phyloP scores from a whole-genome alignment of 2,329 filamentous ascomycete genomes.

The Penicillium sp. region DNA sequence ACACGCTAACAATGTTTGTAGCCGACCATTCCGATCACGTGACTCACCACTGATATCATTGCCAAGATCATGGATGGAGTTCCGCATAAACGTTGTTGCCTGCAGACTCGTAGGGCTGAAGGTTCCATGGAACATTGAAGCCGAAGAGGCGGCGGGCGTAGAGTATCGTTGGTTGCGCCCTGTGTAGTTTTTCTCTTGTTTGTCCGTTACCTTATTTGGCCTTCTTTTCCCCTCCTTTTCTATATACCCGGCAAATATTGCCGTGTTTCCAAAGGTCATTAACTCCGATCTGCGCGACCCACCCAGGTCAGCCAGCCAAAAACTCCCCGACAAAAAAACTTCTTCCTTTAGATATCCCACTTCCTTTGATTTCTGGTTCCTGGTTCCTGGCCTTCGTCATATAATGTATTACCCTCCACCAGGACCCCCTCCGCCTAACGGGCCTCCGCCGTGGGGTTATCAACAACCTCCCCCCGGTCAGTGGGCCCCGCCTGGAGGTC shows the following conservation, averaged over 20 bases:
- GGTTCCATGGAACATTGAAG: background rate
- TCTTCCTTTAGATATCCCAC: constrained; percentile 3
- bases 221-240: no score
- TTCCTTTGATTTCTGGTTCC: background rate
- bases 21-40: background rate
- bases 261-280: background rate
- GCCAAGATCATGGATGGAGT: background rate
- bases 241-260: background rate
- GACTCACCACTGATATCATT: background rate
- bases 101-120: constrained; percentile 1
- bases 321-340: background rate
- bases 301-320: constrained; percentile 17
- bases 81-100: constrained; percentile 3
- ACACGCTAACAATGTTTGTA: background rate
- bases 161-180: background rate
- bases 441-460: constrained; percentile 17
- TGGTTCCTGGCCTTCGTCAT: background rate
- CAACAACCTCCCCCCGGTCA: constrained; percentile 5
- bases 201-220: background rate
- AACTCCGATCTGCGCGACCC: constrained; percentile 8
- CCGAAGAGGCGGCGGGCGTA: background rate
- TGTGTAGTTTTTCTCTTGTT: background rate
- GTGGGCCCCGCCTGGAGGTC: background rate
- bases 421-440: constrained; percentile 16
- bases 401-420: constrained; percentile 15